Percentiles rank a stretch among this genome's conserved stretches.
phyloP scores from a whole-genome alignment of 768 basidiomycete species.

The Hericium alpestre region DNA sequence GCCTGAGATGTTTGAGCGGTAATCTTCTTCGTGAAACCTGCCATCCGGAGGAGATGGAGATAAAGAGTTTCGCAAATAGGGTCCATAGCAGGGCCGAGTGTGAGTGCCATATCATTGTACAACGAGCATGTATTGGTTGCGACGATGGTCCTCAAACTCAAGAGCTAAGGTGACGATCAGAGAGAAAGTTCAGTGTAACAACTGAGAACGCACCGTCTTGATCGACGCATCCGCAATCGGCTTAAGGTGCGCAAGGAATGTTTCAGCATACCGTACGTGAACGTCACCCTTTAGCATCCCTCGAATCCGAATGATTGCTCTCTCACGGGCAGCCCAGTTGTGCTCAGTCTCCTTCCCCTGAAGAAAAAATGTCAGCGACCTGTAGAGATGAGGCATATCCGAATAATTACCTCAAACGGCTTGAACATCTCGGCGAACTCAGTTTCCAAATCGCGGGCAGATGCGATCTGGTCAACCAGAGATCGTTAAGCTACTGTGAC shows the following conservation, averaged over 20 bases:
- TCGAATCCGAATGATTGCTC: constrained; percentile 63
- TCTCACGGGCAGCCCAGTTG: constrained; percentile 84
- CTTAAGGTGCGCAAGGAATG: constrained; percentile 67
- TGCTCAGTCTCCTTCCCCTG: constrained; percentile 96
- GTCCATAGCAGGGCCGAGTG: constrained; percentile 63
- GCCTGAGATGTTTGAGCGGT: constrained; percentile 78
- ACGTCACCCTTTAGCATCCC: constrained; percentile 88
- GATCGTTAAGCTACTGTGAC: neutral
- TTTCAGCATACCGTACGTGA: constrained; percentile 59
- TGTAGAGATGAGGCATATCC: too few relatives aligned
- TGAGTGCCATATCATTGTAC: constrained; percentile 60
- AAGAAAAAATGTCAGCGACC: too few relatives aligned
- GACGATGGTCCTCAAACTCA: constrained; percentile 86
- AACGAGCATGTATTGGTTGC: constrained; percentile 67
- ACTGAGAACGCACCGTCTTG: constrained; percentile 51
- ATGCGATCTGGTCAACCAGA: constrained; percentile 53
- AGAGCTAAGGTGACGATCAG: constrained; percentile 40
- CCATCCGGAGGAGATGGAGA: constrained; percentile 74
- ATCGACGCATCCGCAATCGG: constrained; percentile 73
- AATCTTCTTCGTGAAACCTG: constrained; percentile 87
- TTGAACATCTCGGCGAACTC: constrained; percentile 77
- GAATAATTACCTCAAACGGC: constrained; percentile 56
- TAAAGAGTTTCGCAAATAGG: constrained; percentile 70
- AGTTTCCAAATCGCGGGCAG: constrained; percentile 70
- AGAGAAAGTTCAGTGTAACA: constrained; percentile 1